phyloP scores from a whole-genome alignment of 129 eudicot species.

The Mikania micrantha region DNA sequence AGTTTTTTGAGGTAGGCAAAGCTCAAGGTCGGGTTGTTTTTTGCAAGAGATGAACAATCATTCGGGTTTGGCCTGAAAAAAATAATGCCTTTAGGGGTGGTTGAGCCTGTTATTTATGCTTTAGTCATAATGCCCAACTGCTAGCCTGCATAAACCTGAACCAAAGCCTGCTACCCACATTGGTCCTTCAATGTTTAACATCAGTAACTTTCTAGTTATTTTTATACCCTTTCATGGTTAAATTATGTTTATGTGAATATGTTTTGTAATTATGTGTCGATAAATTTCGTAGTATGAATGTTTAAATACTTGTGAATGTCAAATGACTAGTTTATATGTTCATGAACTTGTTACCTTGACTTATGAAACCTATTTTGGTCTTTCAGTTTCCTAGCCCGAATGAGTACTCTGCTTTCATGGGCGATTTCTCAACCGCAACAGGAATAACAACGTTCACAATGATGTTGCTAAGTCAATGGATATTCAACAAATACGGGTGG shows the following conservation, averaged over 20 bases:
- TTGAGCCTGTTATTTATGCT: not conserved
- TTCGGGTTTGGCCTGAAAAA: not conserved
- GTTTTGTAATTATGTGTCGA: not conserved
- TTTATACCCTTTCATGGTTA: not conserved
- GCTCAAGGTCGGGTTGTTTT: not conserved
- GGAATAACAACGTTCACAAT: slow-evolving; percentile 94
- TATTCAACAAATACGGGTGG: slow-evolving; percentile 94
- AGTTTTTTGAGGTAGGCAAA: not conserved
- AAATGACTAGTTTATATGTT: not conserved
- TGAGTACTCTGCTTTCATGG: slow-evolving; percentile 98
- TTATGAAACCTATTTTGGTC: not conserved
- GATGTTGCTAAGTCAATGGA: slow-evolving; percentile 95
- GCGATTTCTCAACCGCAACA: slow-evolving; percentile 99
- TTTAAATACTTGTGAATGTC: not conserved
- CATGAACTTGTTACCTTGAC: not conserved
- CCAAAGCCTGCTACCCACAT: not conserved
- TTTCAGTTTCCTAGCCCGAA: slow-evolving; percentile 94
- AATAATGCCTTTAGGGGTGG: not conserved
- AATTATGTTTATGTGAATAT: not conserved
- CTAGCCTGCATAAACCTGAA: not conserved
- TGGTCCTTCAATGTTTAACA: not conserved
- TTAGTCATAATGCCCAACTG: not conserved
- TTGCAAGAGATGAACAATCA: not conserved
- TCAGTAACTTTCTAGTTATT: not conserved
- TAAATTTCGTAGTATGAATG: not conserved